Percentiles rank a stretch among this genome's conserved stretches.
Evolutionary conservation across 306 rosid species (phyloP).

Genomic region (Quercus gilva): DNA sequence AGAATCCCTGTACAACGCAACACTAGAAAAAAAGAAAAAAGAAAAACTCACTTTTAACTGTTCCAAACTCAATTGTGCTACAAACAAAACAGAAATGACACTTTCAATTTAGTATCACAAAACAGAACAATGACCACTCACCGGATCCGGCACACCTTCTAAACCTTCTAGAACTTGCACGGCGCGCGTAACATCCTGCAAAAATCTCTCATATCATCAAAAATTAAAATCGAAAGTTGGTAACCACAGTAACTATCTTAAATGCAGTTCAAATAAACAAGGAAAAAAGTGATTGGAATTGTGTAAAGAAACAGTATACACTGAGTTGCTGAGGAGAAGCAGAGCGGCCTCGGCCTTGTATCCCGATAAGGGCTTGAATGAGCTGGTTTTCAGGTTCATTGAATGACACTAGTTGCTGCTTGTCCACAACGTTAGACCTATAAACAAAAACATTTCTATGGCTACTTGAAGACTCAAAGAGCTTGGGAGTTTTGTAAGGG

Average conservation of each 20-base stretch:
- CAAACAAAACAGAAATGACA: not conserved
- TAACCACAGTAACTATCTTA: too few relatives aligned
- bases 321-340: slow-evolving; percentile 76
- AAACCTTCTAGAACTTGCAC: slow-evolving; percentile 62
- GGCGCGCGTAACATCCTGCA: slow-evolving; percentile 70
- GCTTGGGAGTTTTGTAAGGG: slow-evolving; percentile 18
- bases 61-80: not conserved
- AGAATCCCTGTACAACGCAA: too few relatives aligned
- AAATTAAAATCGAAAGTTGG: not conserved
- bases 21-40: too few relatives aligned
- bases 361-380: slow-evolving; percentile 71
- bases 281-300: not conserved
- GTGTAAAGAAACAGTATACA: slow-evolving; percentile 22
- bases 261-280: not conserved
- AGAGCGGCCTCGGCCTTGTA: slow-evolving; percentile 93
- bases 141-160: slow-evolving; percentile 82
- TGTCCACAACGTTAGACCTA: slow-evolving; percentile 33
- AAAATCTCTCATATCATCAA: not conserved
- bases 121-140: slow-evolving; percentile 25
- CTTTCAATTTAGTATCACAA: not conserved
- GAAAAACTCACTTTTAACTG: too few relatives aligned
- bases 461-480: slow-evolving; percentile 3
- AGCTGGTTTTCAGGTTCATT: slow-evolving; percentile 66
- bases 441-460: slow-evolving; percentile 18
- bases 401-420: slow-evolving; percentile 41